Base-by-base conservation (phyloP, 2,329 filamentous ascomycete genomes). In the Zymoseptoria passerinii region DNA sequence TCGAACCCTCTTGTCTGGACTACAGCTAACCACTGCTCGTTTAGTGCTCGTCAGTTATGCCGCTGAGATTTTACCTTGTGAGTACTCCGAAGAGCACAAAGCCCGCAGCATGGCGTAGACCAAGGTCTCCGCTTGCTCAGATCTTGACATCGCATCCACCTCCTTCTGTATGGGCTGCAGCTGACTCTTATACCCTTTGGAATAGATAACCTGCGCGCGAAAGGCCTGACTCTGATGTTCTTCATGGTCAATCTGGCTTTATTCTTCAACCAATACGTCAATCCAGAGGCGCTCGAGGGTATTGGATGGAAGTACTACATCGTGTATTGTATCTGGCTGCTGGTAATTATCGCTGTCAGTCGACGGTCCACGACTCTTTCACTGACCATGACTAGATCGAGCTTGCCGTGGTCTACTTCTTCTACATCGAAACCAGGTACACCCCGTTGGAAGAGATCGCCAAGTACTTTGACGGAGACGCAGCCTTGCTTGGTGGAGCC, bases 381-480 rank as follows among this genome's bases (percentile, higher is more conserved):
- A 40, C 52, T 44, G 29, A 54, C 23, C 2, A 18, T 52, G 7
- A 20, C 28, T 23, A 54, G 52, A 28, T 54, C 18, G 52, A 54
- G 20, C 52, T 54, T n/a, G 28, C 61, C 1, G 50, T 66, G 1
- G 50, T 58, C 28, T 66, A 68, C 59, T 66, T 64, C 55, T 67
- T 67, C 67, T 77, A 73, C 65, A 70, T 75, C 58, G 76, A 78
- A 64, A 78, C 75, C 28, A 66, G 71, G 16, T 75, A 75, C 65
- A 75, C 74, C 6, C 71, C 76, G 48, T 70, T 78, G 27, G 76
- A 77, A 64, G 75, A 77, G 58, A 77, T 77, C 57, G 75, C 75
- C 53, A 76, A 73, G 64, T 70, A 74, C 63, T 77, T 77, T 56
- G 76, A 77, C 64, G 73, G 74, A 19, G 73, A 77, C 8, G 70